These are phyloP conservation scores for Tilletiaria anomala DNA, from an alignment of 1,284 basidiomycete species.

Conservation along the genomic window DNA sequence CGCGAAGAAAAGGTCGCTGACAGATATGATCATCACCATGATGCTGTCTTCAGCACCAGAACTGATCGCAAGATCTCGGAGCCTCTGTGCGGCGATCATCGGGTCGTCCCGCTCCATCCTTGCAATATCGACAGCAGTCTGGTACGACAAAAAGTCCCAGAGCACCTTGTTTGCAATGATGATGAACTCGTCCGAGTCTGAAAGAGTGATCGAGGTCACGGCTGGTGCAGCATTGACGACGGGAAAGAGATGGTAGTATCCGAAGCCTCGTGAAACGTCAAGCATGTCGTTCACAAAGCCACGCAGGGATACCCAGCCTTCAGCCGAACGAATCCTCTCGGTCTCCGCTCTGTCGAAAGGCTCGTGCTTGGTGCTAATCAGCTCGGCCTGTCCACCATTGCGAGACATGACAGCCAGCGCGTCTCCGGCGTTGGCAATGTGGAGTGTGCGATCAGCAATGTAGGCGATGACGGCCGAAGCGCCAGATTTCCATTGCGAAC, in stretches of 20 bases:
- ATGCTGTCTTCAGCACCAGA: conserved; percentile 87
- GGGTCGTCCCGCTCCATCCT: conserved; percentile 67
- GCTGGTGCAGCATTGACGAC: conserved; percentile 81
- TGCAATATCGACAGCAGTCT: conserved; percentile 93
- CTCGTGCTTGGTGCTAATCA: conserved; percentile 70
- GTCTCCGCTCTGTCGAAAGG: conserved; percentile 79
- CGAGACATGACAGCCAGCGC: conserved; percentile 76
- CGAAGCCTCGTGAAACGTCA: conserved; percentile 81
- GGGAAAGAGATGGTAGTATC: conserved; percentile 79
- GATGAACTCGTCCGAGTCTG: conserved; percentile 84
- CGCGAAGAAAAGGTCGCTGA: conserved; percentile 58
- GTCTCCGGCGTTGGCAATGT: conserved; percentile 81
- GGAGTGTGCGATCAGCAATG: conserved; percentile 62
- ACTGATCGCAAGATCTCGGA: conserved; percentile 89
- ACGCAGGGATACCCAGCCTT: conserved; percentile 91
- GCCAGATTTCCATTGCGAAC: conserved; percentile 25
- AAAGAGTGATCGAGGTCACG: conserved; percentile 56
- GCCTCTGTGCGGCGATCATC: conserved; percentile 92
- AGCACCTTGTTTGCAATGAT: conserved; percentile 85
- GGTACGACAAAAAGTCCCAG: conserved; percentile 88
- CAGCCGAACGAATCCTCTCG: conserved; percentile 69
- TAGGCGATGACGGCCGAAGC: conserved; percentile 79
- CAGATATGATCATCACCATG: conserved; percentile 94
- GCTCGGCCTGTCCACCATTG: conserved; percentile 57
- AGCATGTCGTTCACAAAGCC: conserved; percentile 85